phyloP scores from a whole-genome alignment of 345 rosid species.

The Melaleuca alternifolia region DNA sequence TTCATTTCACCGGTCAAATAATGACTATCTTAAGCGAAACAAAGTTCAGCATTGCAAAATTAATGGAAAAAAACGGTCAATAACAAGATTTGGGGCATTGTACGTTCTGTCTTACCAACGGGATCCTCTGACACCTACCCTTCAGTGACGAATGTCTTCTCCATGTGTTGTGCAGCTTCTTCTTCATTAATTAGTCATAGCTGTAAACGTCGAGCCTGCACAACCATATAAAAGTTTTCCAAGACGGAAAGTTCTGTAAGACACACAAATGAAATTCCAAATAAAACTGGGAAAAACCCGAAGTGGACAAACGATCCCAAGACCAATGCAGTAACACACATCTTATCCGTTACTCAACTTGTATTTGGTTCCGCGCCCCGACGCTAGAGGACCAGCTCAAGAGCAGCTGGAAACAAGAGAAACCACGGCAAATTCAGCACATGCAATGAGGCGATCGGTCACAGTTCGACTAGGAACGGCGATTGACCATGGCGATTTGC shows the following conservation, averaged over 20 bases:
- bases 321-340: conserved; percentile 21
- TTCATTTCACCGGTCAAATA: not conserved
- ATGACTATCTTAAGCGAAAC: not conserved
- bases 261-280: not conserved
- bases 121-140: conserved; percentile 94
- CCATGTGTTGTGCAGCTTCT: conserved; percentile 62
- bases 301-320: not conserved
- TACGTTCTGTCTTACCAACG: conserved; percentile 47
- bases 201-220: conserved; percentile 95
- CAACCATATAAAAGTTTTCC: not conserved
- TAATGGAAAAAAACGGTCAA: not conserved
- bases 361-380: conserved; percentile 39
- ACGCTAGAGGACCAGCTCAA: not conserved
- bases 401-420: not conserved
- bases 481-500: not conserved
- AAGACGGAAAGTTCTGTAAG: not conserved
- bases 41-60: not conserved
- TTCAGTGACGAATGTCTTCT: conserved; percentile 92
- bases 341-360: conserved; percentile 98
- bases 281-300: not conserved
- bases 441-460: not conserved
- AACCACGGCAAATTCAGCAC: not conserved
- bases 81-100: not conserved
- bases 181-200: conserved; percentile 89
- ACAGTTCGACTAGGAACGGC: not conserved